These are phyloP conservation scores for Agaricales sp. DNA, from an alignment of 1,284 basidiomycete genomes.

Conservation along the genomic window DNA sequence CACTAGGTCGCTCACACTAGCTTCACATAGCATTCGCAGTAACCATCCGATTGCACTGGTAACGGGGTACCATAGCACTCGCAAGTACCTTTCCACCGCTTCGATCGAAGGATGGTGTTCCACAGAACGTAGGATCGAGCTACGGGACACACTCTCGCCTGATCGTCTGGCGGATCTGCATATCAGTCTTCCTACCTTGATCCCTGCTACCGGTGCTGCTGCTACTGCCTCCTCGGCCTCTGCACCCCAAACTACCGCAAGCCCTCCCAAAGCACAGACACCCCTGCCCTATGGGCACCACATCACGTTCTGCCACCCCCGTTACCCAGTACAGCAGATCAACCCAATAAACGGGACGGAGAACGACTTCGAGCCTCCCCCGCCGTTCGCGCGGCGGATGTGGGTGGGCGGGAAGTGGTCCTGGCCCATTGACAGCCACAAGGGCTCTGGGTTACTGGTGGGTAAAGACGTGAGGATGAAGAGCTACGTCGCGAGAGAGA, in stretches of 20 bases:
- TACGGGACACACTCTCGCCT: neutral
- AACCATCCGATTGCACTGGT: no score
- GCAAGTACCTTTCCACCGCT: no score
- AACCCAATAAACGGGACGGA: conserved; percentile 64
- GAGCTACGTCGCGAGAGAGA: neutral
- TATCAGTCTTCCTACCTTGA: neutral
- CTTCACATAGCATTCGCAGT: no score
- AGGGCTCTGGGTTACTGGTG: neutral
- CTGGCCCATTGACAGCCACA: conserved; percentile 36
- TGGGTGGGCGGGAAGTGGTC: conserved; percentile 72
- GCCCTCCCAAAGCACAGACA: no score
- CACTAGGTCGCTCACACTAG: no score
- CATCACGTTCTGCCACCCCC: conserved; percentile 67
- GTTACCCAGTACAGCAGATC: conserved; percentile 45
- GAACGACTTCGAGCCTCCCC: conserved; percentile 58
- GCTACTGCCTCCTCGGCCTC: neutral
- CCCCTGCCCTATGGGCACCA: conserved; percentile 56
- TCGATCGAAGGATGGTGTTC: no score
- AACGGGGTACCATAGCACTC: no score
- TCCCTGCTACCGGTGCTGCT: no score
- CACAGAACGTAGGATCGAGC: neutral
- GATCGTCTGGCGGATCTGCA: neutral
- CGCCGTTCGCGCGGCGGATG: conserved; percentile 72
- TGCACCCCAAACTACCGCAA: conserved; percentile 14
- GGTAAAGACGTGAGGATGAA: neutral